Evolutionary conservation across 2,329 filamentous ascomycete species (phyloP).

Genomic region (Sclerotinia nivalis): DNA sequence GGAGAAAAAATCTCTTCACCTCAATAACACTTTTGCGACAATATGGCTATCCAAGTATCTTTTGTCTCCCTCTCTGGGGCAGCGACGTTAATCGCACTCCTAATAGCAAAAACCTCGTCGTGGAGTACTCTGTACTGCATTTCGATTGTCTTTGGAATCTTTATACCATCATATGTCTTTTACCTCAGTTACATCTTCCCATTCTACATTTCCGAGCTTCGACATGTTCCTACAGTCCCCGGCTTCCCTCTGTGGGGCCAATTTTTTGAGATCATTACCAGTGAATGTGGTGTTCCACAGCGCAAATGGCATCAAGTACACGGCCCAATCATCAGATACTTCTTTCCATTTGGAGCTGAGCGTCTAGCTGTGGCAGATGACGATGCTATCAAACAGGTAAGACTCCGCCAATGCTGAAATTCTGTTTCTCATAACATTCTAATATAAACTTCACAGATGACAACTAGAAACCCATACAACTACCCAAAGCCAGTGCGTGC

Average conservation of each 20-base stretch:
- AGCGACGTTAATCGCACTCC: conserved; percentile 24
- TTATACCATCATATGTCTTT: conserved; percentile 40
- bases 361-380: conserved; percentile 48
- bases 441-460: conserved; percentile 42
- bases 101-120: conserved; percentile 29
- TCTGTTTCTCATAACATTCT: background rate
- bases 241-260: conserved; percentile 49
- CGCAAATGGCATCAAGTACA: conserved; percentile 47
- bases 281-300: conserved; percentile 47
- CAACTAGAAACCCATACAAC: conserved; percentile 52
- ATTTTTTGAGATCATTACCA: conserved; percentile 46
- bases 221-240: conserved; percentile 47
- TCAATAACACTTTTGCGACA: conserved; percentile 9
- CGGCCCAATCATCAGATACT: conserved; percentile 48
- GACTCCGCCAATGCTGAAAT: background rate
- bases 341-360: conserved; percentile 49
- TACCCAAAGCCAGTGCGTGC: conserved; percentile 52
- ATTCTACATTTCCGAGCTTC: conserved; percentile 46
- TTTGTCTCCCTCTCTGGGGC: conserved; percentile 16
- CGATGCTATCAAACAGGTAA: conserved; percentile 43
- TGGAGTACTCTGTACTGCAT: conserved; percentile 26
- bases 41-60: conserved; percentile 16
- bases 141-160: conserved; percentile 28
- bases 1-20: no score
- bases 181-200: conserved; percentile 46